These are phyloP conservation scores for Spinellus fusiger DNA, from an alignment of 192 early-diverging fungal genomes.

Conservation along the genomic window DNA sequence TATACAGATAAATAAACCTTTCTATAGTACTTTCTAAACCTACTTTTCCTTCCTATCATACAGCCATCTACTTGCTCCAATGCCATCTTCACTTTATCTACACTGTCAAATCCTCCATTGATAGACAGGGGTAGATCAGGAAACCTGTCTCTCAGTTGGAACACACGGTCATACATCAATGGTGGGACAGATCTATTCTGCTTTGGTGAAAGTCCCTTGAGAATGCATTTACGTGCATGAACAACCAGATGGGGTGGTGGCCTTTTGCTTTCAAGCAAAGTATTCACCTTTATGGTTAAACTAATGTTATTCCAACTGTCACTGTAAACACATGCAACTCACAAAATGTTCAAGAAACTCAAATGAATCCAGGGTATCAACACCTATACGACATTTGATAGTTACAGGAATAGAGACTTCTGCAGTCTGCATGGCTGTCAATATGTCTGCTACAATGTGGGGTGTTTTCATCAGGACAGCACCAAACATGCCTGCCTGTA, in stretches of 20 bases:
- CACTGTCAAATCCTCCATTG: conserved; percentile 63
- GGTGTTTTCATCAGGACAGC: conserved; percentile 70
- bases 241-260: conserved; percentile 51
- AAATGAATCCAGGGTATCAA: conserved; percentile 61
- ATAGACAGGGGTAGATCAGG: conserved; percentile 50
- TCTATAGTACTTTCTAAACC: not conserved
- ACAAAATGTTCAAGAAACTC: conserved; percentile 52
- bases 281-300: conserved; percentile 17
- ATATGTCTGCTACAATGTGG: conserved; percentile 44
- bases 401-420: conserved; percentile 48
- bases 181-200: conserved; percentile 63
- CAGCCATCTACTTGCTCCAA: conserved; percentile 51
- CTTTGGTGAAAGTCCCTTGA: conserved; percentile 58
- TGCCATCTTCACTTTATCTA: conserved; percentile 39
- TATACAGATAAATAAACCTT: conserved; percentile 7
- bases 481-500: conserved; percentile 54
- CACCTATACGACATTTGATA: conserved; percentile 71
- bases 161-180: conserved; percentile 55
- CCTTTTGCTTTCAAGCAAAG: conserved; percentile 8
- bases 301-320: not conserved
- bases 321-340: conserved; percentile 1
- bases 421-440: conserved; percentile 46
- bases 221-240: conserved; percentile 65
- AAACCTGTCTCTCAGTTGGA: conserved; percentile 44
- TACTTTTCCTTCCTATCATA: conserved; percentile 67